Evolutionary conservation across 805 yeast genomes (phyloP).

Genomic region (Hanseniaspora pseudoguilliermondii): DNA sequence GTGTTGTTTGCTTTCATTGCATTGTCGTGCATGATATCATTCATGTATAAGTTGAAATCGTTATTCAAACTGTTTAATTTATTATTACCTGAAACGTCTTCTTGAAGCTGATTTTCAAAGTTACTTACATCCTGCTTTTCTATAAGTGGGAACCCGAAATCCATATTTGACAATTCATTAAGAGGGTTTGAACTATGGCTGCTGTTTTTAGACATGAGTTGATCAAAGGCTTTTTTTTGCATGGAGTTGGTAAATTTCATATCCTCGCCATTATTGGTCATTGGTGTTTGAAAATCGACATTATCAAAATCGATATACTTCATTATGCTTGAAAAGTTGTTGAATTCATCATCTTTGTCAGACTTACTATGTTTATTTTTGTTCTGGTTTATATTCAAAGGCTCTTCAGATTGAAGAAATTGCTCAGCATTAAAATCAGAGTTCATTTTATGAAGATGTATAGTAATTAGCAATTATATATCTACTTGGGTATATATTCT

Average conservation of each 20-base stretch:
- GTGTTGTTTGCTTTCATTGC: too few species aligned
- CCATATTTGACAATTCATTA: background rate
- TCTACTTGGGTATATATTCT: background rate
- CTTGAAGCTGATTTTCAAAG: background rate
- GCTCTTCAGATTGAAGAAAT: background rate
- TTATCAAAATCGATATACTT: background rate
- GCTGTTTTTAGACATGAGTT: background rate
- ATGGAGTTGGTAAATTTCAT: background rate
- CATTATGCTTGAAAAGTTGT: background rate
- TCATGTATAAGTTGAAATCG: background rate
- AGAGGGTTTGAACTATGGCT: background rate
- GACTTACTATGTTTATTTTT: background rate
- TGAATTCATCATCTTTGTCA: background rate
- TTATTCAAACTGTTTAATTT: background rate
- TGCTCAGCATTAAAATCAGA: background rate
- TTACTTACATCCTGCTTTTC: background rate
- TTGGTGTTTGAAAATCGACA: background rate
- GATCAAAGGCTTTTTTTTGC: slow-evolving; percentile 2
- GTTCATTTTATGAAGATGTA: background rate
- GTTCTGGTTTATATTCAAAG: background rate
- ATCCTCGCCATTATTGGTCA: background rate
- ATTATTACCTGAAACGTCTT: background rate
- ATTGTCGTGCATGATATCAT: background rate
- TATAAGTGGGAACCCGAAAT: background rate
- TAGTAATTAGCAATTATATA: background rate